Percentiles rank a stretch among this genome's conserved stretches.
Conservation (phyloP, 2,329 filamentous ascomycete species). For the Fusarium denticulatum region DNA sequence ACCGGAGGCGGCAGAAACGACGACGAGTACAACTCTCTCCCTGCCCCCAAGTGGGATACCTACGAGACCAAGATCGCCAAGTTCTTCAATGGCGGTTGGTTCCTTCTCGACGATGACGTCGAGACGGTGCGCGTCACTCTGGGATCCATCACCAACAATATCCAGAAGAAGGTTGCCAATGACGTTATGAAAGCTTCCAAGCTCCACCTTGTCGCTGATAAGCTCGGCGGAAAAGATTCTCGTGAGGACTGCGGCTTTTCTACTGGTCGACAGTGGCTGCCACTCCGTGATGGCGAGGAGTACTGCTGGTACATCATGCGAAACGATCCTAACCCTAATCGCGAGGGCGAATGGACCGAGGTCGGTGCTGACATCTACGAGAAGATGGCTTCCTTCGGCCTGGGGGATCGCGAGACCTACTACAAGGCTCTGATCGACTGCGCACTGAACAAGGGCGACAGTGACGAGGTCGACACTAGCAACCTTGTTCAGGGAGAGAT, state of each 20-base stretch:
- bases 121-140: constrained; percentile 9
- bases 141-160: constrained; percentile 23
- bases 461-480: constrained; percentile 1
- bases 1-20: background rate
- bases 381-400: constrained; percentile 21
- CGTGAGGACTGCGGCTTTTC: constrained; percentile 9
- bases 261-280: constrained; percentile 23
- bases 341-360: constrained; percentile 1
- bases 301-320: constrained; percentile 37
- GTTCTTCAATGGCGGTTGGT: constrained; percentile 33
- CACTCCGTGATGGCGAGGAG: constrained; percentile 8
- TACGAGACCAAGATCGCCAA: constrained; percentile 30
- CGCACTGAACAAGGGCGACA: background rate
- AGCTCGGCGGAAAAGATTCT: background rate
- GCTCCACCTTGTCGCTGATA: constrained; percentile 21
- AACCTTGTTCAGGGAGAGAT: constrained; percentile 13
- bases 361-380: constrained; percentile 17
- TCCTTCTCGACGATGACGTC: constrained; percentile 26
- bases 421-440: constrained; percentile 25
- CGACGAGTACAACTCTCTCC: constrained; percentile 13
- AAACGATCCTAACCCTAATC: constrained; percentile 6
- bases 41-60: constrained; percentile 2
- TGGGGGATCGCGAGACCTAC: constrained; percentile 21
- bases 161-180: constrained; percentile 35
- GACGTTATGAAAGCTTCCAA: constrained; percentile 26